Evolutionary conservation across 495 filamentous ascomycete genomes (phyloP).

Genomic region (Daldinia bambusicola): DNA sequence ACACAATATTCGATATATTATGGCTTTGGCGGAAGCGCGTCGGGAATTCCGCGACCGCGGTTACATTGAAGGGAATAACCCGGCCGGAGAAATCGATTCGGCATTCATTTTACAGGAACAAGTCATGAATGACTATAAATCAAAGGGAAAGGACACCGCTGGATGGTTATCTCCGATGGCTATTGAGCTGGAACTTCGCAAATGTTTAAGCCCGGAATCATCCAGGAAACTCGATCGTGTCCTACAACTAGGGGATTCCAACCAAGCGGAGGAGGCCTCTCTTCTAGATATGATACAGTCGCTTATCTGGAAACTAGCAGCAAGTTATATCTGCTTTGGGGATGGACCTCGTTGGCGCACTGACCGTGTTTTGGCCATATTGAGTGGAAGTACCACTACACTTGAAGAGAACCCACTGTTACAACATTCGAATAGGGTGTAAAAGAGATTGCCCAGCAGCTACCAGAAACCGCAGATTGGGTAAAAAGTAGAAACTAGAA

Average conservation of each 20-base stretch:
- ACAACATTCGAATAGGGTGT: background rate
- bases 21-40: conserved; percentile 35
- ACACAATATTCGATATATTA: conserved; percentile 26
- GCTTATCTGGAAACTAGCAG: conserved; percentile 19
- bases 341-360: conserved; percentile 33
- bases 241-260: conserved; percentile 11
- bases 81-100: conserved; percentile 23
- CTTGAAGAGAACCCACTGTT: background rate
- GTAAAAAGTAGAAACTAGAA: background rate
- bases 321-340: conserved; percentile 29
- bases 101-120: conserved; percentile 11
- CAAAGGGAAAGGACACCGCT: conserved; percentile 22
- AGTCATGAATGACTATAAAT: conserved; percentile 24
- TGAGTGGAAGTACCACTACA: background rate
- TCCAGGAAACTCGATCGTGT: conserved; percentile 28
- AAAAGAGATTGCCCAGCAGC: no score
- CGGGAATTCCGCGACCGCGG: conserved; percentile 33
- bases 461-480: background rate
- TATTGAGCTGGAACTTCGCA: conserved; percentile 37
- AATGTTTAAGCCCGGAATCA: conserved; percentile 26
- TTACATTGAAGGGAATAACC: conserved; percentile 27
- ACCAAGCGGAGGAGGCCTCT: background rate
- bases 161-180: conserved; percentile 31
- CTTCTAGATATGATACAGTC: conserved; percentile 16
- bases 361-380: conserved; percentile 24